Conservation (phyloP, 2,329 filamentous ascomycete genomes). For the Dissoconium aciculare region DNA sequence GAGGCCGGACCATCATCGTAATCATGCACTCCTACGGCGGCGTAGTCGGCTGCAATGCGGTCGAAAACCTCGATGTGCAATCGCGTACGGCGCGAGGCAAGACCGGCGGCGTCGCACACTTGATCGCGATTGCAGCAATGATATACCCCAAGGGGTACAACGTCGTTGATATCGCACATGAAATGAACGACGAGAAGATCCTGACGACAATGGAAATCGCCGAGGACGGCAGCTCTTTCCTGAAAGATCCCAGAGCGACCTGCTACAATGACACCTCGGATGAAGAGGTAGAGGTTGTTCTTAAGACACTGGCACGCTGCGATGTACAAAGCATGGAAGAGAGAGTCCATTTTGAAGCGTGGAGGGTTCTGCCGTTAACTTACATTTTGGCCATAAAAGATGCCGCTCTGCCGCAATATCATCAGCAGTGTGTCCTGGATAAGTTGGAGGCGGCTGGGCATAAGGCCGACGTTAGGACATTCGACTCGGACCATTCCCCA, state of each 20-base stretch:
- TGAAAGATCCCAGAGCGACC: background rate
- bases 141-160: no score
- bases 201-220: background rate
- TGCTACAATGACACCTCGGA: background rate
- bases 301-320: conserved; percentile 1
- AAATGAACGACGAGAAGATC: conserved; percentile 1
- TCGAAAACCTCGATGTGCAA: conserved; percentile 19
- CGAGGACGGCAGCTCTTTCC: conserved; percentile 1
- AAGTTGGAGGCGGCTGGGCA: background rate
- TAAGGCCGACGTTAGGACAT: conserved; percentile 1
- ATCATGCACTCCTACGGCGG: conserved; percentile 25
- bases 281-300: background rate
- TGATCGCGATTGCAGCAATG: conserved; percentile 24
- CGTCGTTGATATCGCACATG: background rate
- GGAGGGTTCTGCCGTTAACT: conserved; percentile 1
- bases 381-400: background rate
- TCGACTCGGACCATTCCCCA: conserved; percentile 1
- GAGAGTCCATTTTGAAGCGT: conserved; percentile 1
- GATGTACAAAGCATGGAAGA: background rate
- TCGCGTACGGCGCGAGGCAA: conserved; percentile 18
- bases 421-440: conserved; percentile 1
- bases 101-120: conserved; percentile 22
- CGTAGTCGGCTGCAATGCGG: conserved; percentile 22
- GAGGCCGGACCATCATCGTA: conserved; percentile 20
- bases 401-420: background rate